phyloP scores from a whole-genome alignment of 2,329 filamentous ascomycete genomes.

The Diaporthe amygdali region DNA sequence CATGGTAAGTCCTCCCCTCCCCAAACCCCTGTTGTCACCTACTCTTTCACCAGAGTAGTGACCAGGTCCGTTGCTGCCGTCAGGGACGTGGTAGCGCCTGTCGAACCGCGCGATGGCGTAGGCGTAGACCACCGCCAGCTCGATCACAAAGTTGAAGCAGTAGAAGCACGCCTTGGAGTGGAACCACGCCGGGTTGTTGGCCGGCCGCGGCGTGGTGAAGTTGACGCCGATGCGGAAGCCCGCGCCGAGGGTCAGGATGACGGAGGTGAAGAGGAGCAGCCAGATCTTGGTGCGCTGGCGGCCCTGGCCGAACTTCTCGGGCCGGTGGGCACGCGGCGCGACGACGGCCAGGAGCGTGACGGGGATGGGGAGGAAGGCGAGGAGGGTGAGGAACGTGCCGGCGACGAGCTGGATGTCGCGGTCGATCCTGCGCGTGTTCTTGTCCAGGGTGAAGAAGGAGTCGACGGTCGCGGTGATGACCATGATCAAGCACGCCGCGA shows the following conservation, averaged over 20 bases:
- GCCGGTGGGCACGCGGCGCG: constrained; percentile 40
- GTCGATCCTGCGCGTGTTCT: constrained; percentile 53
- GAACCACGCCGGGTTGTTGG: constrained; percentile 68
- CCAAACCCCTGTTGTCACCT: background rate
- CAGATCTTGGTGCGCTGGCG: constrained; percentile 69
- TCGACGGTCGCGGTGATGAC: constrained; percentile 70
- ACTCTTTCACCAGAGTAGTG: constrained; percentile 20
- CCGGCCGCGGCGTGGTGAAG: constrained; percentile 55
- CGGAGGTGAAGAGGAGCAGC: constrained; percentile 64
- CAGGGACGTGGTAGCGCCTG: constrained; percentile 65
- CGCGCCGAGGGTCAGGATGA: constrained; percentile 71
- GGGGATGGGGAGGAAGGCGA: constrained; percentile 71
- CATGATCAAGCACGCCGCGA: constrained; percentile 66
- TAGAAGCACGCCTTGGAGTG: constrained; percentile 78
- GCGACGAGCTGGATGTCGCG: constrained; percentile 69
- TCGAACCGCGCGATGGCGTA: constrained; percentile 76
- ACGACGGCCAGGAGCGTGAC: constrained; percentile 57
- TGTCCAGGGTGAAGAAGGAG: constrained; percentile 69
- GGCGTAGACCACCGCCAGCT: constrained; percentile 71
- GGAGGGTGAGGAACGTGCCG: constrained; percentile 63
- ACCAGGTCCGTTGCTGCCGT: constrained; percentile 29
- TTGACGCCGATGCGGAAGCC: constrained; percentile 67
- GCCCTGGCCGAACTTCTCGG: constrained; percentile 71
- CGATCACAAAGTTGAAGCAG: constrained; percentile 77
- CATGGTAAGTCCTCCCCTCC: background rate